Conservation (phyloP, 2,329 filamentous ascomycete species). For the Biscogniauxia mediterranea region DNA sequence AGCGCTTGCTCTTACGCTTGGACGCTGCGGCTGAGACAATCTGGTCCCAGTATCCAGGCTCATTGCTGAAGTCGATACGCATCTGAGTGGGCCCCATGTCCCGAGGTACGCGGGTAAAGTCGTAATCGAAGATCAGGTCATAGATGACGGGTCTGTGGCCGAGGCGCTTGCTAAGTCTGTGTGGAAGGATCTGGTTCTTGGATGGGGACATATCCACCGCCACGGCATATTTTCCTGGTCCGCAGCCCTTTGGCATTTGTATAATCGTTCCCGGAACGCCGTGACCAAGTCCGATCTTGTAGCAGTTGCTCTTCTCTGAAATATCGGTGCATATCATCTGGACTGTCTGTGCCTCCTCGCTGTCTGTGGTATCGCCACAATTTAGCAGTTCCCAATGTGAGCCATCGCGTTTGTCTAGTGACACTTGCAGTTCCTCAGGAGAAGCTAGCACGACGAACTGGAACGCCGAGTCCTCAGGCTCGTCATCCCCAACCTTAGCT, state of each 20-base stretch:
- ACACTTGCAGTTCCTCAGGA: conserved; percentile 34
- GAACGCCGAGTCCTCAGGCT: conserved; percentile 34
- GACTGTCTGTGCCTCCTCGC: conserved; percentile 34
- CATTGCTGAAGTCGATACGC: conserved; percentile 40
- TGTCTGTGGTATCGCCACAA: conserved; percentile 30
- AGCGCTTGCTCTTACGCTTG: conserved; percentile 30
- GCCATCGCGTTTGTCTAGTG: conserved; percentile 41
- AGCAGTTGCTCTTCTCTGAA: conserved; percentile 35
- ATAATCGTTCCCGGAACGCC: conserved; percentile 39
- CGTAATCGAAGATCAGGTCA: conserved; percentile 41
- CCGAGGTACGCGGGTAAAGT: conserved; percentile 34
- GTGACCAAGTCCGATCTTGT: conserved; percentile 36
- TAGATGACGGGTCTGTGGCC: conserved; percentile 25
- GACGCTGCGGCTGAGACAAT: conserved; percentile 28
- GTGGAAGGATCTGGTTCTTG: conserved; percentile 23
- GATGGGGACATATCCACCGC: conserved; percentile 30
- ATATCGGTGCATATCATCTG: conserved; percentile 38
- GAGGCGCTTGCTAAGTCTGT: conserved; percentile 16
- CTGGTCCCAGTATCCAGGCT: conserved; percentile 37
- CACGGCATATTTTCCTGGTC: conserved; percentile 40
- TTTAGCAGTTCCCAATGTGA: conserved; percentile 43
- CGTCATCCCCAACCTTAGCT: conserved; percentile 5
- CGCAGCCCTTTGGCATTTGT: conserved; percentile 41
- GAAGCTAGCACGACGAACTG: conserved; percentile 32
- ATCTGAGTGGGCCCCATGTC: conserved; percentile 33